Evolutionary conservation across 2,329 filamentous ascomycete genomes (phyloP), one percentile per base, ranked within the genome.

Genomic region (Penicillium sp.): DNA sequence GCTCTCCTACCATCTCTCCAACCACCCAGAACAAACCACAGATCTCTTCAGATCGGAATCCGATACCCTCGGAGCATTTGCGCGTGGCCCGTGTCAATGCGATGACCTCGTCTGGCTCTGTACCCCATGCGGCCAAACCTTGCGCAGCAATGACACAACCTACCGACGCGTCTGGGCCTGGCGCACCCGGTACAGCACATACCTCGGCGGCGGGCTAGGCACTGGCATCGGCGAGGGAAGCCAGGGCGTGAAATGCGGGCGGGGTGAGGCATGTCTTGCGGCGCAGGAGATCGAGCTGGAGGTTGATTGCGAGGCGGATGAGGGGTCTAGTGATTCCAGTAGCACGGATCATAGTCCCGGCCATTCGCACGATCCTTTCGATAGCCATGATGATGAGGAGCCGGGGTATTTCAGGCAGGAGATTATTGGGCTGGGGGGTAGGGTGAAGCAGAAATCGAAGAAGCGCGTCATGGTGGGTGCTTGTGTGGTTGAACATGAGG

Each of bases 191-290:
- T 96, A 95, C 65, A 85, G 84, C 29, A 77, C 76, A 13, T 86
- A 88, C 55, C 82, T 88, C 0, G 85, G 90, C 2, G 84, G 82
- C 16, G 87, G 88, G 2, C 76, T 94, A 0, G 89, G 89, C 20
- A 90, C 87, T 0, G 90, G 90, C 4, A 88, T 95, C 24, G 89
- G 89, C 35, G 88, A 95, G 58, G 89, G 89, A 26, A 84, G 89
- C 60, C 85, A 91, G 58, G 90, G 89, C 24, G 89, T 96, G 11
- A 83, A 88, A 53, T 97, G 90, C 63, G 90, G 89, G 0, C 81
- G 88, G n/a, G 85, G 84, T 32, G 72, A 73, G n/a, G 67, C 75
- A 28, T 97, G 90, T 68, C 78, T 89, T n/a, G 86, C 82, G 0
- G 85, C 85, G 5, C 78, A 82, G 49, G 82, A 87, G 56, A 83